Evolutionary conservation across 768 basidiomycete species (phyloP).

Genomic region (Trametes elegans): DNA sequence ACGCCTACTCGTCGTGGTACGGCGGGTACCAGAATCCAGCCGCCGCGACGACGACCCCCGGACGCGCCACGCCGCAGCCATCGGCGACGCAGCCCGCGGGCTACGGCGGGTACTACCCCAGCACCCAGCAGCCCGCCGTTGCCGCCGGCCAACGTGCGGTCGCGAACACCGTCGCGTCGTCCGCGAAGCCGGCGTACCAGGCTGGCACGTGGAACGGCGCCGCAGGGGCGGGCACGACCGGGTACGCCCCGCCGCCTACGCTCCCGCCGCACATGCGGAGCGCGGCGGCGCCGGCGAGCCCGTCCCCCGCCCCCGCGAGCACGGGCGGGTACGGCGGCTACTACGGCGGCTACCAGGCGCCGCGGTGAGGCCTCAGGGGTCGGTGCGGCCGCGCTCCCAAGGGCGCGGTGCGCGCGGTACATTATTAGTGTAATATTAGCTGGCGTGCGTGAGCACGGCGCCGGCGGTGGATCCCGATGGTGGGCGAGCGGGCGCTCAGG

Average conservation of each 20-base stretch:
- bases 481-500: too few species aligned
- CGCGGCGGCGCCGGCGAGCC: slow-evolving; percentile 12
- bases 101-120: slow-evolving; percentile 43
- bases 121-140: slow-evolving; percentile 23
- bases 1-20: slow-evolving; percentile 44
- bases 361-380: slow-evolving; percentile 5
- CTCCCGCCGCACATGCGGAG: slow-evolving; percentile 42
- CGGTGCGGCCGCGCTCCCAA: not conserved
- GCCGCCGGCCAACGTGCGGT: slow-evolving; percentile 44
- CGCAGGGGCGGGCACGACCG: slow-evolving; percentile 4
- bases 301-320: slow-evolving; percentile 24
- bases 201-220: slow-evolving; percentile 20
- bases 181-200: slow-evolving; percentile 24
- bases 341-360: slow-evolving; percentile 25
- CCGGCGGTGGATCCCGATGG: too few species aligned
- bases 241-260: slow-evolving; percentile 34
- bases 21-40: slow-evolving; percentile 38
- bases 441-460: not conserved
- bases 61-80: slow-evolving; percentile 46
- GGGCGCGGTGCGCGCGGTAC: not conserved
- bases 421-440: slow-evolving; percentile 13
- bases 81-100: slow-evolving; percentile 31
- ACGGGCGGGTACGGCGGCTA: slow-evolving; percentile 18
- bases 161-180: slow-evolving; percentile 50
- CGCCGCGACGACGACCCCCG: slow-evolving; percentile 28